Conservation (phyloP, 2,329 filamentous ascomycete species). For the Fusarium verticillioides region DNA sequence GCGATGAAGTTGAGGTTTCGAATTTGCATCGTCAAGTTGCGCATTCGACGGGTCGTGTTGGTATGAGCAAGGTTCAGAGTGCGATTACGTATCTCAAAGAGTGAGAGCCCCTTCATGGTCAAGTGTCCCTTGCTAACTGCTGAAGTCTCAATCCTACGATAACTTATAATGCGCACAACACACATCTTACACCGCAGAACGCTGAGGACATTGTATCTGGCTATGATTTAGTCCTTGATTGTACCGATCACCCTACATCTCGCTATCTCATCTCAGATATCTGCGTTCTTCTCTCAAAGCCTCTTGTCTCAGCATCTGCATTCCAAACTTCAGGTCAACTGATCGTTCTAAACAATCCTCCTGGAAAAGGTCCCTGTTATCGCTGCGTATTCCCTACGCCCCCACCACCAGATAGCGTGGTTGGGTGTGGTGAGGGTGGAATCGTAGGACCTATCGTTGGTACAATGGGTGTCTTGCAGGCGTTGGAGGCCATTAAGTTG, state of each 20-base stretch:
- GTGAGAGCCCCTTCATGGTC: slow-evolving; percentile 35
- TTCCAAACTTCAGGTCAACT: slow-evolving; percentile 90
- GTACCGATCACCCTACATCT: slow-evolving; percentile 91
- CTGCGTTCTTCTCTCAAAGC: slow-evolving; percentile 81
- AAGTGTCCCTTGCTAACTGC: too few species aligned
- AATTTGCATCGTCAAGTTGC: slow-evolving; percentile 94
- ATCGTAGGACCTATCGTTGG: slow-evolving; percentile 94
- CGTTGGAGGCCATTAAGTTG: slow-evolving; percentile 88
- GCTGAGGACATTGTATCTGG: slow-evolving; percentile 71
- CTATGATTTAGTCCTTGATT: slow-evolving; percentile 92
- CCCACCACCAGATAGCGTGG: slow-evolving; percentile 82
- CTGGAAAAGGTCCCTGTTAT: slow-evolving; percentile 85
- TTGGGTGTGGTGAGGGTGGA: slow-evolving; percentile 91
- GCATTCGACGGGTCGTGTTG: slow-evolving; percentile 77
- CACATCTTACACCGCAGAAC: slow-evolving; percentile 75
- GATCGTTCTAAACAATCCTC: slow-evolving; percentile 86
- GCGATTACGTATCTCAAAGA: slow-evolving; percentile 68
- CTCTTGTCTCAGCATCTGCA: slow-evolving; percentile 89
- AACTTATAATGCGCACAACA: slow-evolving; percentile 69
- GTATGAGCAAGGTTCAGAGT: slow-evolving; percentile 83
- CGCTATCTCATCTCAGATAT: slow-evolving; percentile 94
- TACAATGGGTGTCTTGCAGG: slow-evolving; percentile 91
- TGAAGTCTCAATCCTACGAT: slow-evolving; percentile 77
- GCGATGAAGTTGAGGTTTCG: slow-evolving; percentile 86
- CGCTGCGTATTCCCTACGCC: slow-evolving; percentile 91